Evolutionary conservation across 257 asterid species (phyloP).

Genomic region (Solanum chmielewskii): DNA sequence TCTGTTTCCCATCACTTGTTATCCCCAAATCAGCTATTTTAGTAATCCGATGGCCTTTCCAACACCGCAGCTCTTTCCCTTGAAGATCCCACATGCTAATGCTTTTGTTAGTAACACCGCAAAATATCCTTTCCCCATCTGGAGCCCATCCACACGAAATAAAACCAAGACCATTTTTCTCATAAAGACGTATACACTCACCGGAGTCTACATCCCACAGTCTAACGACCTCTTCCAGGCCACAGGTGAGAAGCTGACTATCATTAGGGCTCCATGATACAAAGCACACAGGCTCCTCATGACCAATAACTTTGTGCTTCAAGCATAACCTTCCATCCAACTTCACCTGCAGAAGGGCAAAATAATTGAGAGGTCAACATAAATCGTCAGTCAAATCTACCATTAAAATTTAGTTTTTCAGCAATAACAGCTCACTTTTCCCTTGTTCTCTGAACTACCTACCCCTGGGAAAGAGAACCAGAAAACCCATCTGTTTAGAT

Average conservation of each 20-base stretch:
- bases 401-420: neutral
- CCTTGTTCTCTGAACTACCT: neutral
- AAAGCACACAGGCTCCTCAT: constrained; percentile 59
- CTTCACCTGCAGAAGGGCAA: constrained; percentile 29
- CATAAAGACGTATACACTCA: constrained; percentile 55
- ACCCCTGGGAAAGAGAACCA: neutral
- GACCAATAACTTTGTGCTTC: constrained; percentile 50
- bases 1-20: constrained; percentile 52
- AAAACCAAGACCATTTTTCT: constrained; percentile 62
- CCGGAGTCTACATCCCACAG: constrained; percentile 78
- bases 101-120: constrained; percentile 75
- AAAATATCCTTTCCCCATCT: constrained; percentile 53
- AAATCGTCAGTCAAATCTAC: neutral
- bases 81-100: constrained; percentile 74
- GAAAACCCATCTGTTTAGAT: neutral
- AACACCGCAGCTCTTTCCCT: constrained; percentile 72
- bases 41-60: constrained; percentile 70
- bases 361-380: neutral
- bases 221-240: constrained; percentile 69
- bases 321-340: constrained; percentile 34
- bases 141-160: constrained; percentile 88
- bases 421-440: neutral
- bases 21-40: constrained; percentile 64
- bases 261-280: constrained; percentile 83
- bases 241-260: constrained; percentile 75